These are phyloP conservation scores for Kuraishia hungarica DNA, from an alignment of 805 yeast genomes.

Conservation along the genomic window DNA sequence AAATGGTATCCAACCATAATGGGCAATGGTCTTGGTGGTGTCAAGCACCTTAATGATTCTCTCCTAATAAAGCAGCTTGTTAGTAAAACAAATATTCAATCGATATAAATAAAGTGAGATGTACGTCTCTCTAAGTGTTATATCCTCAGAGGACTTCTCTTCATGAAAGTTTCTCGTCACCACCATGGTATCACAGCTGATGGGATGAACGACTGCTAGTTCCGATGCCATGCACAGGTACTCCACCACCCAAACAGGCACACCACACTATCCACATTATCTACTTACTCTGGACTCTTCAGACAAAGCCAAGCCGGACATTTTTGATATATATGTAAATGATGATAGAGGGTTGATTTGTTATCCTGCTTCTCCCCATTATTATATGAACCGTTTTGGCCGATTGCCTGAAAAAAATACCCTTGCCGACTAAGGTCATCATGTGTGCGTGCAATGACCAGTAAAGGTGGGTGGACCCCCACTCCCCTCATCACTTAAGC, in stretches of 20 bases:
- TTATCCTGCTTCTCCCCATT: neutral
- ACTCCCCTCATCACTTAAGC: too few species aligned
- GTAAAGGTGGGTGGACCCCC: too few species aligned
- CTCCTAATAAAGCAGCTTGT: conserved; percentile 40
- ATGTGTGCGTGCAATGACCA: neutral
- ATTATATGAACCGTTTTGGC: neutral
- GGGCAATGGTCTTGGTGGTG: conserved; percentile 78
- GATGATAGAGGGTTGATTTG: neutral
- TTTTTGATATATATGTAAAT: conserved; percentile 8
- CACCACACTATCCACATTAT: too few species aligned
- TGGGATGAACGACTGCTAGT: too few species aligned
- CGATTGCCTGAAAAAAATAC: neutral
- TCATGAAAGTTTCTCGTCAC: too few species aligned
- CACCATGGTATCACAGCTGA: too few species aligned
- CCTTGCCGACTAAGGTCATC: neutral
- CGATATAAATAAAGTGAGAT: too few species aligned
- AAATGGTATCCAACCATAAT: conserved; percentile 96
- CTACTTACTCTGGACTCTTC: conserved; percentile 33
- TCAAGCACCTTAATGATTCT: conserved; percentile 79
- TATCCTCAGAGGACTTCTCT: too few species aligned
- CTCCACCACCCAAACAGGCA: neutral
- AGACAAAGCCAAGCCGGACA: conserved; percentile 31
- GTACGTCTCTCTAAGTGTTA: too few species aligned
- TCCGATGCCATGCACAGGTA: too few species aligned
- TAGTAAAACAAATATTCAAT: conserved; percentile 10